Conservation (phyloP, 257 asterid species). For the Nicotiana tabacum region DNA sequence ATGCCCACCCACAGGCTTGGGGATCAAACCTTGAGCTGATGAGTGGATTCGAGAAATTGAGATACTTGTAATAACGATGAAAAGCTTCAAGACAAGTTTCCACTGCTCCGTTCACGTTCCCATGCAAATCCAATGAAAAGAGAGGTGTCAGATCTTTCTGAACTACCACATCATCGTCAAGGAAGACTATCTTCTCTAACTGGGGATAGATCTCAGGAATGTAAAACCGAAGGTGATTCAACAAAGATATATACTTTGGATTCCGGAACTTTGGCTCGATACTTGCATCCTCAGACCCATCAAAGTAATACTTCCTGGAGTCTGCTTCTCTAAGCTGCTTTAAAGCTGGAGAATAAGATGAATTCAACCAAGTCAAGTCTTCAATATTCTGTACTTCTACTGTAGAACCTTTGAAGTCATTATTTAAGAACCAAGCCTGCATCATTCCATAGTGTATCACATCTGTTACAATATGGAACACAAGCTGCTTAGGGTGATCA, state of each 20-base stretch:
- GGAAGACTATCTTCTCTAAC: constrained; percentile 73
- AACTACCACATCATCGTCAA: constrained; percentile 74
- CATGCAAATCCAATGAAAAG: constrained; percentile 17
- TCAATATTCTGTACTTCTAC: constrained; percentile 63
- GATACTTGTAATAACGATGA: constrained; percentile 14
- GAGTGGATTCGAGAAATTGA: constrained; percentile 16
- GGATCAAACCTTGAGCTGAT: constrained; percentile 19
- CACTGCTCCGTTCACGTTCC: constrained; percentile 24
- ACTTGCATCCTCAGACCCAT: constrained; percentile 23
- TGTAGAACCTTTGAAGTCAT: constrained; percentile 60
- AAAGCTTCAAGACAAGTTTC: constrained; percentile 20
- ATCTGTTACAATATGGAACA: constrained; percentile 73
- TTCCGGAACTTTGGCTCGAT: constrained; percentile 48
- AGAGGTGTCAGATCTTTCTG: constrained; percentile 53
- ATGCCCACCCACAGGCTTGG: constrained; percentile 24
- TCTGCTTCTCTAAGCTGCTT: constrained; percentile 40
- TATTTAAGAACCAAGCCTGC: constrained; percentile 77
- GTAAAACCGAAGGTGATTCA: constrained; percentile 77
- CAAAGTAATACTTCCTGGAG: constrained; percentile 30
- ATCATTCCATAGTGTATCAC: constrained; percentile 57
- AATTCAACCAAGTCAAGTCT: constrained; percentile 68
- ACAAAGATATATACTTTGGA: constrained; percentile 46
- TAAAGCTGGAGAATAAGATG: constrained; percentile 58
- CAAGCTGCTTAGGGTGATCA: constrained; percentile 78
- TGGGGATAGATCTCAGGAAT: constrained; percentile 75